These are phyloP conservation scores for Trichoderma asperellum DNA, from an alignment of 2,329 filamentous ascomycete genomes.

Conservation along the genomic window DNA sequence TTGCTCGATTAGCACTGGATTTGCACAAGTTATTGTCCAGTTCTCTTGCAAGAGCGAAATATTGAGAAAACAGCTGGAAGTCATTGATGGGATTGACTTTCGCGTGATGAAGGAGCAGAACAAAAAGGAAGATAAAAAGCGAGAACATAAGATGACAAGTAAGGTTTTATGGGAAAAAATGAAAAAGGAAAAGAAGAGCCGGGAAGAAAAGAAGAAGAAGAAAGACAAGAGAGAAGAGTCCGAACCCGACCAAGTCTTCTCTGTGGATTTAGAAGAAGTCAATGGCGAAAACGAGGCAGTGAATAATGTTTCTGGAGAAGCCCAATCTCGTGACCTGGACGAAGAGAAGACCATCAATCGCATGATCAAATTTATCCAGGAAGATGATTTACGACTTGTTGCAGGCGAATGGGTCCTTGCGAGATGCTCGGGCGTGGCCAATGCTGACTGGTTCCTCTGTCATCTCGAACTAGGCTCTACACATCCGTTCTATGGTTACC, in stretches of 20 bases:
- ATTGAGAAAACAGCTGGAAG: slow-evolving; percentile 17
- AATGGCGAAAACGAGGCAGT: not conserved
- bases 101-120: slow-evolving; percentile 11
- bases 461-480: slow-evolving; percentile 27
- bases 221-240: not conserved
- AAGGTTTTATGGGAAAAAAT: not conserved
- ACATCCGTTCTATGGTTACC: slow-evolving; percentile 28
- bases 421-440: slow-evolving; percentile 21
- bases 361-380: slow-evolving; percentile 29
- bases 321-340: not conserved
- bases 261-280: not conserved
- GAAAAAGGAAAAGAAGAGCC: slow-evolving; percentile 11
- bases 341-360: slow-evolving; percentile 21
- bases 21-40: slow-evolving; percentile 14
- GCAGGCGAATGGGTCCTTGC: slow-evolving; percentile 29
- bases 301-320: not conserved
- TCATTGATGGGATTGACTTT: slow-evolving; percentile 22
- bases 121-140: slow-evolving; percentile 2
- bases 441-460: slow-evolving; percentile 29
- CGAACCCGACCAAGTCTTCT: not conserved
- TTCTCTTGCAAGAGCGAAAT: slow-evolving; percentile 23
- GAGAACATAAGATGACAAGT: slow-evolving; percentile 1
- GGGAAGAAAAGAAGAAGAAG: slow-evolving; percentile 10
- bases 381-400: slow-evolving; percentile 21
- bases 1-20: slow-evolving; percentile 28